A percentile compares a stretch with the other conserved stretches of the same genome.
Conservation (phyloP, 768 basidiomycete species). For the Amylocystis lapponica region DNA sequence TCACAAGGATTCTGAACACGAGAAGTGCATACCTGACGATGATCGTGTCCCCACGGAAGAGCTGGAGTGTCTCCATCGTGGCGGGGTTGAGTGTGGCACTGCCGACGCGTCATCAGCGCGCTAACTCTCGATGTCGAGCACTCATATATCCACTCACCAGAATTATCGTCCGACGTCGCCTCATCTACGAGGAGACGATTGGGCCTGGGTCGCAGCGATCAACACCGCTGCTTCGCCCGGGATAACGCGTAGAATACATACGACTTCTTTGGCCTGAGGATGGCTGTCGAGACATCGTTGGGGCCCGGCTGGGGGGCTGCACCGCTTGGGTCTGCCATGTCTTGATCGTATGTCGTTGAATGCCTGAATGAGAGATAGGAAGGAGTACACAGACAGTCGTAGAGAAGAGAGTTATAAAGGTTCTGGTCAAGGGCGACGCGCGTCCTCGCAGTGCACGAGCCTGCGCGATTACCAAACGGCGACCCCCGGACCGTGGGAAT, state of each 20-base stretch:
- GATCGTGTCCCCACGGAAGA: conserved; percentile 97
- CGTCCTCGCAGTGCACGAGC: too few relatives aligned
- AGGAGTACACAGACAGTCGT: conserved; percentile 6
- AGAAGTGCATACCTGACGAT: conserved; percentile 68
- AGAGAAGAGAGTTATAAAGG: conserved; percentile 15
- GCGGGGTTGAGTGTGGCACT: conserved; percentile 96
- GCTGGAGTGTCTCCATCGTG: conserved; percentile 89
- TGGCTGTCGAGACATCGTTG: conserved; percentile 91
- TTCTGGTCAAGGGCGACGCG: conserved; percentile 23
- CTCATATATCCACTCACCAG: conserved; percentile 46
- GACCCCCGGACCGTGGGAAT: conserved; percentile 19
- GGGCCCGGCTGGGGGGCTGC: conserved; percentile 78
- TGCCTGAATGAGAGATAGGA: conserved; percentile 8
- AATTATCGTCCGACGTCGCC: conserved; percentile 91
- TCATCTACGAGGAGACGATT: conserved; percentile 98
- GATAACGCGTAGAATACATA: conserved; percentile 37
- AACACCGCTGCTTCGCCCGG: too few relatives aligned
- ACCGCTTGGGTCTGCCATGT: conserved; percentile 61
- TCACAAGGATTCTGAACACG: too few relatives aligned
- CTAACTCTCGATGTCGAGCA: neutral
- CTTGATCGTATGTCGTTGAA: conserved; percentile 15
- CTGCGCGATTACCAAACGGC: too few relatives aligned
- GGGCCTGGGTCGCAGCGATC: conserved; percentile 49
- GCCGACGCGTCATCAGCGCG: conserved; percentile 6
- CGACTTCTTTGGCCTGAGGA: conserved; percentile 97